Percentiles rank a stretch among this genome's conserved stretches.
Conservation (phyloP, 305 asterid genomes). For the Fraxinus xanthoxyloides region DNA sequence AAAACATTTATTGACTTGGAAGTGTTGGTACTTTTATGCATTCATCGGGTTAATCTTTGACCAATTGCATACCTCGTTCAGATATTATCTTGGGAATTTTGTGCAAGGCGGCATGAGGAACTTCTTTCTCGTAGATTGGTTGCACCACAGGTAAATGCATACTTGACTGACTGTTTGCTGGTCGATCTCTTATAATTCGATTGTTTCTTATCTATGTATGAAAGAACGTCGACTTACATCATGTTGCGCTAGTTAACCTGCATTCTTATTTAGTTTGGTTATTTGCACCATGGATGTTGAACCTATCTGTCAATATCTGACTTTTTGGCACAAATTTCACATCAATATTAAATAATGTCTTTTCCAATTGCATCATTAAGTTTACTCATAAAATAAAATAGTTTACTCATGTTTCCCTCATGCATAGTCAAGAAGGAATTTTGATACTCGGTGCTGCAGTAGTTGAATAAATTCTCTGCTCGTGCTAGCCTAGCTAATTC, state of each 20-base stretch:
- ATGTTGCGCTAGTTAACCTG: not conserved
- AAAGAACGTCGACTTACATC: not conserved
- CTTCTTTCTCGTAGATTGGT: conserved; percentile 90
- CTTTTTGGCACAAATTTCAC: not conserved
- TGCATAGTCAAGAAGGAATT: not conserved
- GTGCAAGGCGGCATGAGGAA: conserved; percentile 94
- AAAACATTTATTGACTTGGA: not conserved
- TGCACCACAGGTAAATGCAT: conserved; percentile 79
- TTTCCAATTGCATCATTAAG: not conserved
- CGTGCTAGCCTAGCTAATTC: not conserved
- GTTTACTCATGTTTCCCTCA: not conserved
- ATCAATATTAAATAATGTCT: not conserved
- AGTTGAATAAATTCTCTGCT: not conserved
- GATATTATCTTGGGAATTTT: conserved; percentile 97
- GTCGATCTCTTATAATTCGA: conserved; percentile 1
- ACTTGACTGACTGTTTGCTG: conserved; percentile 15
- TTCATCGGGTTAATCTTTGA: conserved; percentile 14
- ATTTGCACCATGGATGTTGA: not conserved
- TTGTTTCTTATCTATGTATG: not conserved
- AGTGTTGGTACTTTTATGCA: not conserved
- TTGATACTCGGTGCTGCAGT: not conserved
- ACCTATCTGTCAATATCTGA: not conserved
- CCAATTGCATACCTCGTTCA: conserved; percentile 29
- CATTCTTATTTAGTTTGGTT: not conserved
- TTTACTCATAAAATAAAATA: not conserved